phyloP scores from a whole-genome alignment of 1,284 basidiomycete species.

The Golubevia pallescens region DNA sequence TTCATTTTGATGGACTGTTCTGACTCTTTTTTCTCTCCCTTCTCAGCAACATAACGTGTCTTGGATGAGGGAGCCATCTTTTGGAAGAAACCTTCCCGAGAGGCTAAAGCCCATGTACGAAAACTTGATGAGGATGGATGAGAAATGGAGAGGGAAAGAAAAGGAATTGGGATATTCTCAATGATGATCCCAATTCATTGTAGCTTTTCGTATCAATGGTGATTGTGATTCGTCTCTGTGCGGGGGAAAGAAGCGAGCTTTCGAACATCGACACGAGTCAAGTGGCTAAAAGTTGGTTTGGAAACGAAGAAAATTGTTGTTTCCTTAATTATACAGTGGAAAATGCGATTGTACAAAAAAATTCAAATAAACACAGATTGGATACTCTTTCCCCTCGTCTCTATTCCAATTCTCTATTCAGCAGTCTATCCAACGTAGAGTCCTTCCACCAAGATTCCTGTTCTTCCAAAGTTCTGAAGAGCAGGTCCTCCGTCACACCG shows the following conservation, averaged over 20 bases:
- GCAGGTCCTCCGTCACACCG: constrained; percentile 31
- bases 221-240: too few relatives aligned
- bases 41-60: constrained; percentile 78
- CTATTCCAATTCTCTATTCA: constrained; percentile 42
- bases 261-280: too few relatives aligned
- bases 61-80: constrained; percentile 75
- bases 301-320: too few relatives aligned
- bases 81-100: constrained; percentile 69
- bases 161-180: constrained; percentile 19
- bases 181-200: too few relatives aligned
- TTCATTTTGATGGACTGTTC: neutral
- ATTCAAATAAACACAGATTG: too few relatives aligned
- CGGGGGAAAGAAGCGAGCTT: too few relatives aligned
- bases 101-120: constrained; percentile 71
- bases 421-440: constrained; percentile 35
- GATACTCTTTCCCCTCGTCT: too few relatives aligned
- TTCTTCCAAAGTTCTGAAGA: constrained; percentile 40
- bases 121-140: constrained; percentile 71
- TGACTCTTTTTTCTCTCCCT: too few relatives aligned
- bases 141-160: constrained; percentile 66
- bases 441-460: constrained; percentile 55
- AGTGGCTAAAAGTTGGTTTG: too few relatives aligned
- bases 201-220: too few relatives aligned
- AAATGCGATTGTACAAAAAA: too few relatives aligned
- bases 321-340: too few relatives aligned